Conservation (phyloP, 352 stramenopile genomes). For the Phytophthora colocasiae region DNA sequence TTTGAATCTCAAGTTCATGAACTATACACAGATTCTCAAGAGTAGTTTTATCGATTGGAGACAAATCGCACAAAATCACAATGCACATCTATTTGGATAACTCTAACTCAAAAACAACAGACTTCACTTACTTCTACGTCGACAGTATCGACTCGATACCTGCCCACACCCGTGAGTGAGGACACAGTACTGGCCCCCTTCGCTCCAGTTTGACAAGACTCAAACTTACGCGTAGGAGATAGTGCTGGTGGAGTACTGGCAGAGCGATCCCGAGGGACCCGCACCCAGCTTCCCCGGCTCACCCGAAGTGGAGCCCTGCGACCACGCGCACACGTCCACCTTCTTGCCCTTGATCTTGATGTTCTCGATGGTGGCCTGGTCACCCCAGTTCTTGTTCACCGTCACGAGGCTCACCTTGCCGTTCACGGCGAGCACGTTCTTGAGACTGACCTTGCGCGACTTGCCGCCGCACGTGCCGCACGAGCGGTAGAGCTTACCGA, state of each 20-base stretch:
- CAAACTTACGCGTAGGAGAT: slow-evolving; percentile 21
- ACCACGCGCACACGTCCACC: no score
- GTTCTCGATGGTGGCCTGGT: no score
- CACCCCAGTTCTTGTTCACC: no score
- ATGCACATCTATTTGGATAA: slow-evolving; percentile 9
- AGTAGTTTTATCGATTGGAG: no score
- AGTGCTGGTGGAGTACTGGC: slow-evolving; percentile 35
- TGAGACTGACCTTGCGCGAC: slow-evolving; percentile 23
- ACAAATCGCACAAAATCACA: neutral
- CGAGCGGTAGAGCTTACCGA: slow-evolving; percentile 26
- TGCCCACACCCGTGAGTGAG: neutral
- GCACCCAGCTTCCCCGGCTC: slow-evolving; percentile 21
- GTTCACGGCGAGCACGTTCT: slow-evolving; percentile 27
- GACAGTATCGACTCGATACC: no score
- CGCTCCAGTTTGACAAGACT: neutral
- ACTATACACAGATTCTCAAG: no score
- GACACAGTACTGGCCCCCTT: no score
- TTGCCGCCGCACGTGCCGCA: slow-evolving; percentile 16
- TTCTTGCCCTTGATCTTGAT: no score
- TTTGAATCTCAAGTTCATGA: no score
- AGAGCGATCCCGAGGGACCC: slow-evolving; percentile 34
- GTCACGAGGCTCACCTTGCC: slow-evolving; percentile 21
- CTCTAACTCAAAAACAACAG: neutral
- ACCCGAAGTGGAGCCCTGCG: slow-evolving; percentile 11
- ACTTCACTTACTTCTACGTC: neutral